These are phyloP conservation scores for Sanghuangporus sanghuang DNA, from an alignment of 1,284 basidiomycete genomes.

Conservation along the genomic window DNA sequence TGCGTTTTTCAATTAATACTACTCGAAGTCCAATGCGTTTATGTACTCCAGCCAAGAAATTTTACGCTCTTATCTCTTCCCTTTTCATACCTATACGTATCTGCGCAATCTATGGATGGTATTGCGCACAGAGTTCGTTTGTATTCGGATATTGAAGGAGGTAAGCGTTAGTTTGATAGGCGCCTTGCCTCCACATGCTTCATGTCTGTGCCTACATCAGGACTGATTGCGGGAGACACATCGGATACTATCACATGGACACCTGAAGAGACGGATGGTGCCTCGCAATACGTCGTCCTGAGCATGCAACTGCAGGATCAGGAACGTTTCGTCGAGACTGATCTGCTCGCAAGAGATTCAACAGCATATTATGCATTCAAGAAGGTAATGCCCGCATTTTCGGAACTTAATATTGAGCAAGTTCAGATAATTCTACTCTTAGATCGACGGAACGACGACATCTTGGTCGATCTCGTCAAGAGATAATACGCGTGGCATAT, in stretches of 20 bases:
- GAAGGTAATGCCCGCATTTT: conserved; percentile 1
- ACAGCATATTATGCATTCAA: conserved; percentile 30
- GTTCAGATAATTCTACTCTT: neutral
- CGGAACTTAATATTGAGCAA: neutral
- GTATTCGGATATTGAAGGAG: conserved; percentile 20
- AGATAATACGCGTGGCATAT: neutral
- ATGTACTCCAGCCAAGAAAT: conserved; percentile 18
- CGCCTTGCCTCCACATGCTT: neutral
- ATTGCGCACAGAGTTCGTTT: conserved; percentile 18
- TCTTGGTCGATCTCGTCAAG: neutral
- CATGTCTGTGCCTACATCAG: neutral
- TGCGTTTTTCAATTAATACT: conserved; percentile 12
- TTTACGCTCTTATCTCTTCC: conserved; percentile 31
- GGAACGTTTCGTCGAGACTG: conserved; percentile 25
- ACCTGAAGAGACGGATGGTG: conserved; percentile 15
- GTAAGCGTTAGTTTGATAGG: conserved; percentile 20
- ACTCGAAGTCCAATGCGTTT: neutral
- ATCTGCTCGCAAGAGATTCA: conserved; percentile 32
- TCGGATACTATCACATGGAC: conserved; percentile 28
- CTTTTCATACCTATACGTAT: conserved; percentile 23
- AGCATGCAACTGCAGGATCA: conserved; percentile 22
- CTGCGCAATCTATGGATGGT: conserved; percentile 21
- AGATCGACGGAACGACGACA: neutral
- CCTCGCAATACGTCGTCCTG: conserved; percentile 26
- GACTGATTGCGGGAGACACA: conserved; percentile 33